These are phyloP conservation scores for Ogataea pini DNA, from an alignment of 805 yeast species.

Conservation along the genomic window DNA sequence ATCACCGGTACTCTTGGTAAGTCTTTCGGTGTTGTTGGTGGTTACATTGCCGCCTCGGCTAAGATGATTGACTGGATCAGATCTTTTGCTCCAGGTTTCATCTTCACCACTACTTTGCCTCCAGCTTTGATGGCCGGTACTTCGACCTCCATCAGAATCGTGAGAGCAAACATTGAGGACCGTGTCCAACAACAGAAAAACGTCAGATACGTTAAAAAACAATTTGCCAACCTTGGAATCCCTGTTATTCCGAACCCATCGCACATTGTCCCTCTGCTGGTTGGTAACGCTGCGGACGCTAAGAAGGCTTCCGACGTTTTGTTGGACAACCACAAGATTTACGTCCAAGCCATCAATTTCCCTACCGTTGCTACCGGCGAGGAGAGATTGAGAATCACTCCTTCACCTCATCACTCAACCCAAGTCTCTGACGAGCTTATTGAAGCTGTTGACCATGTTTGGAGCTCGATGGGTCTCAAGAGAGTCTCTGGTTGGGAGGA, in stretches of 20 bases:
- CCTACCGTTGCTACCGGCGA: conserved; percentile 97
- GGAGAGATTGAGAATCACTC: conserved; percentile 96
- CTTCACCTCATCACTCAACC: conserved; percentile 93
- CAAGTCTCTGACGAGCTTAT: conserved; percentile 76
- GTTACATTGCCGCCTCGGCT: conserved; percentile 89
- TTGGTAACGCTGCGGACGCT: conserved; percentile 93
- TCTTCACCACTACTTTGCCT: conserved; percentile 94
- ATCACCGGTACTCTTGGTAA: conserved; percentile 97
- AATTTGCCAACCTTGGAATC: conserved; percentile 68
- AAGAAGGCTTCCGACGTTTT: conserved; percentile 88
- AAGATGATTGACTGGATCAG: conserved; percentile 91
- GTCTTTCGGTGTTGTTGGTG: conserved; percentile 97
- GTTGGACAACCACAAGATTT: conserved; percentile 79
- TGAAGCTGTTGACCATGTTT: conserved; percentile 77
- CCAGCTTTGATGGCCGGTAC: conserved; percentile 99
- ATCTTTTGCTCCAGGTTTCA: conserved; percentile 95
- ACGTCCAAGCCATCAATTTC: conserved; percentile 97
- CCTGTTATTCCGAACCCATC: conserved; percentile 98
- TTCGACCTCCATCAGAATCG: conserved; percentile 80
- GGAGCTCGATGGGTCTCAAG: conserved; percentile 70
- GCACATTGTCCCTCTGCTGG: conserved; percentile 92
- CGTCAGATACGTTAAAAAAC: conserved; percentile 80
- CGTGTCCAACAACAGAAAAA: conserved; percentile 83
- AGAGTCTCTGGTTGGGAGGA: conserved; percentile 76
- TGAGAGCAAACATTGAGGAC: conserved; percentile 72